Conservation (phyloP, 352 stramenopile genomes). For the Phytophthora foliorum region DNA sequence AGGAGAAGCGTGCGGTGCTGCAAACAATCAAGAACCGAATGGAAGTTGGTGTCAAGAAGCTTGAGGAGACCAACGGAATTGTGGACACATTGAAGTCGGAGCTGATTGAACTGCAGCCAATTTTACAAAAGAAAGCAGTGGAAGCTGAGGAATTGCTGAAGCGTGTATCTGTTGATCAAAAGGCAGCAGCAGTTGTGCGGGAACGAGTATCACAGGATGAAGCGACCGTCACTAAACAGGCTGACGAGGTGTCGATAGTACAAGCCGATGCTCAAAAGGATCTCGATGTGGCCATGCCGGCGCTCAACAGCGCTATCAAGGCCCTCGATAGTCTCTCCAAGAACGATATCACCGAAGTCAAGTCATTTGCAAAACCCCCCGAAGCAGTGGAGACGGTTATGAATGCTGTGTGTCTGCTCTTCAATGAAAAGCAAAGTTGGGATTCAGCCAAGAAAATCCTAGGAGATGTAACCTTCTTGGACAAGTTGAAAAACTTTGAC, state of each 20-base stretch:
- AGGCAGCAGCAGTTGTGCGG: conserved; percentile 91
- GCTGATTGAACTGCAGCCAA: conserved; percentile 92
- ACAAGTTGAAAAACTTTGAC: conserved; percentile 93
- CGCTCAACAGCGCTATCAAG: conserved; percentile 91
- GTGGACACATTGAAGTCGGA: conserved; percentile 94
- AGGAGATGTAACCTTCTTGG: conserved; percentile 88
- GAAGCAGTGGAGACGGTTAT: conserved; percentile 94
- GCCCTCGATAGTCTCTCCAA: conserved; percentile 93
- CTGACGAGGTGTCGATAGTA: conserved; percentile 91
- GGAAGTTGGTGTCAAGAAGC: conserved; percentile 93
- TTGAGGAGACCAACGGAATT: conserved; percentile 95
- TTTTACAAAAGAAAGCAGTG: conserved; percentile 91
- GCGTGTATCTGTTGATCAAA: conserved; percentile 93
- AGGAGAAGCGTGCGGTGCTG: conserved; percentile 84
- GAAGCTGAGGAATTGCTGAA: conserved; percentile 94
- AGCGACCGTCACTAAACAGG: conserved; percentile 92
- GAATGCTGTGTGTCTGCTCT: conserved; percentile 94
- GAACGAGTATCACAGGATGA: conserved; percentile 93
- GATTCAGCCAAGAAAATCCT: conserved; percentile 94
- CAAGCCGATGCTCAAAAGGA: conserved; percentile 95
- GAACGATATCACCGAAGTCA: conserved; percentile 95
- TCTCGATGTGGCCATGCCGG: conserved; percentile 93
- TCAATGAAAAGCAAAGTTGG: conserved; percentile 95
- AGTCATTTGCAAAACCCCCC: conserved; percentile 95
- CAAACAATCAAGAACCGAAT: conserved; percentile 92